A percentile compares a stretch with the other conserved stretches of the same genome.
These are phyloP conservation scores for Thalassiosira pacifica DNA, from an alignment of 352 stramenopile genomes.

Conservation along the genomic window DNA sequence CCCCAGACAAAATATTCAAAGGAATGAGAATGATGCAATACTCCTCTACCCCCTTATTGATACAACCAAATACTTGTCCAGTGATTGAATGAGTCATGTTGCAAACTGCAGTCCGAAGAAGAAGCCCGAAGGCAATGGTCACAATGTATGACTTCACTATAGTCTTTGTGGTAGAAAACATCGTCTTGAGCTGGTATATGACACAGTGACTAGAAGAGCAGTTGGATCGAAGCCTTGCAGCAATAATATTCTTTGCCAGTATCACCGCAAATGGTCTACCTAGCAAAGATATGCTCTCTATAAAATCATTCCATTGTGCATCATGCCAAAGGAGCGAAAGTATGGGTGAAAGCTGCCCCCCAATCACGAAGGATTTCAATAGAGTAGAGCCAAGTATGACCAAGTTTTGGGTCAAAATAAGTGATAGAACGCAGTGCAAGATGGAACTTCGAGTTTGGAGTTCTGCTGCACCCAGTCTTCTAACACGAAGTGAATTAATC, in stretches of 20 bases:
- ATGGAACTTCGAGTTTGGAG: background rate
- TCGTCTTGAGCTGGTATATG: background rate
- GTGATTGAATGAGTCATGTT: background rate
- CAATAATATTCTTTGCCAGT: background rate
- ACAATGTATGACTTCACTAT: background rate
- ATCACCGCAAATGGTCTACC: background rate
- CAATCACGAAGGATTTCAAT: background rate
- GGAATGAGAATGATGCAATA: background rate
- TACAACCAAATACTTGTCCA: background rate
- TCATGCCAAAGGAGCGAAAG: background rate
- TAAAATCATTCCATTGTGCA: background rate
- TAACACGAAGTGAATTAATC: no score
- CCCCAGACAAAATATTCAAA: conserved; percentile 4
- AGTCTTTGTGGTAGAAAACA: background rate
- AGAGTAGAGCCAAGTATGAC: background rate
- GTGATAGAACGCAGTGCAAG: conserved; percentile 8
- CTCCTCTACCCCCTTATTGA: background rate
- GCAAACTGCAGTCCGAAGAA: background rate
- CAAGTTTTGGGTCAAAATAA: background rate
- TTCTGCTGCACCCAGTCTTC: background rate
- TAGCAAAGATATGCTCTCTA: background rate
- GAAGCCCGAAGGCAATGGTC: background rate
- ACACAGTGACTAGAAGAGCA: background rate
- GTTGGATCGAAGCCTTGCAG: background rate
- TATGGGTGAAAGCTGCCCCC: background rate